A percentile compares a stretch with the other conserved stretches of the same genome.
phyloP scores from a whole-genome alignment of 176 grass and related monocot species.

The Avena sativa region DNA sequence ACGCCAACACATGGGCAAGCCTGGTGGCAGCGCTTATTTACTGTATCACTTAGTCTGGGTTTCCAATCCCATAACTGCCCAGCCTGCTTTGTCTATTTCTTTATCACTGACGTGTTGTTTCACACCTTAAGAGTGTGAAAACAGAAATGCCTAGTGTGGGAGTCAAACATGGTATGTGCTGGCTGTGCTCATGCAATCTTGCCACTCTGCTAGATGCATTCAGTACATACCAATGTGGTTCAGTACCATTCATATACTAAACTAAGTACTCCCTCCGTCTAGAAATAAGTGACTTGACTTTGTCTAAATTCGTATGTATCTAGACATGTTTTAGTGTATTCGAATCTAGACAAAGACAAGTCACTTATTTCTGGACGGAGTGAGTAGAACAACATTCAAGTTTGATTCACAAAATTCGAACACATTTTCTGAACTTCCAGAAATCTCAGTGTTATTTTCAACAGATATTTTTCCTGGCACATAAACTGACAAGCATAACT shows the following conservation, averaged over 20 bases:
- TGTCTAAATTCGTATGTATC: too few relatives aligned
- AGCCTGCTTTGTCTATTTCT: not conserved
- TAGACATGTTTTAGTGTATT: too few relatives aligned
- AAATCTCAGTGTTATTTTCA: not conserved
- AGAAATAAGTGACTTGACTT: too few relatives aligned
- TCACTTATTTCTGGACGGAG: too few relatives aligned
- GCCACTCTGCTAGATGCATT: conserved; percentile 16
- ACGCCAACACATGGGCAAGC: not conserved
- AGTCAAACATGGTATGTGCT: conserved; percentile 1
- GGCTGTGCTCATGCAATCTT: not conserved
- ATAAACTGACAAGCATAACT: conserved; percentile 47
- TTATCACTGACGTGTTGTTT: not conserved
- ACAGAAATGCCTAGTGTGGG: not conserved
- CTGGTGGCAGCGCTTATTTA: not conserved
- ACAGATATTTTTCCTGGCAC: not conserved
- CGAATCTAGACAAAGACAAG: too few relatives aligned
- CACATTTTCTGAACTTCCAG: not conserved
- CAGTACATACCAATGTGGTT: not conserved
- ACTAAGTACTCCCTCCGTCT: not conserved
- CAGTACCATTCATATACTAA: not conserved
- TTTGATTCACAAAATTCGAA: conserved; percentile 15
- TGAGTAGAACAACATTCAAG: not conserved
- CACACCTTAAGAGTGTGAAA: conserved; percentile 14
- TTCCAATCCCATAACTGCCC: not conserved
- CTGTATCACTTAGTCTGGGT: not conserved